Evolutionary conservation across 176 grass and related monocot species (phyloP), one percentile per base, ranked within the genome.

Genomic region (Alopecurus myosuroides): DNA sequence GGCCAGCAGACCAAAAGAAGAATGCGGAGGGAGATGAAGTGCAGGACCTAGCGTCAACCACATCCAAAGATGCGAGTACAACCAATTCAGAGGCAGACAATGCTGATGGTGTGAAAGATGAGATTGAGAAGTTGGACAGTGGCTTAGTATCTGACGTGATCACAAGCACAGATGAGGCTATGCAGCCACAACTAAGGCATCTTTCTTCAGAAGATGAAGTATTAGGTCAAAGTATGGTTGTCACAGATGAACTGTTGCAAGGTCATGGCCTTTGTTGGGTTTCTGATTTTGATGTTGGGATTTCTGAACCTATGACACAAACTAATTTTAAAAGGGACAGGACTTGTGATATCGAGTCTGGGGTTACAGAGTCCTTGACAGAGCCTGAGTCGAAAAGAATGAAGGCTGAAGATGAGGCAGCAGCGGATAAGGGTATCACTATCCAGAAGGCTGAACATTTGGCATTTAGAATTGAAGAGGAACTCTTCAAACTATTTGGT

Each of bases 181-280:
- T 63, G 41, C 82, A 88, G 78, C 80, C 67, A 55, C 88, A 86
- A 49, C 63, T 57, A 57, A 84, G 57, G 36, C 30, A 78, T 75
- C 41, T 67, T 86, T 79, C 76, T 62, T 84, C 76, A 49, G 83
- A 90, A 63, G 85, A 79, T 74, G 88, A 84, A 64, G 80, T 88
- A 28, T 76, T 79, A 72, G 88, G 77, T 82, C 86, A 91, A 55
- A 89, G 82, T 70, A 75, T 84, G 74, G 70, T 85, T 82, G 88
- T 86, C 34, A 74, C 91, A 84, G 93, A 96, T 90, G 97, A 99
- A 51, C 91, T 99, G 29, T 80, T 96, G 89, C 97, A 96, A 84
- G 97, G 93, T 85, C 94, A 99, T 68, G 97, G 97, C 30, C 97
- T 99, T 78, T 89, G 55, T 81, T 99, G 97, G 97, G 93, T 81